These are phyloP conservation scores for Bjerkandera adusta DNA, from an alignment of 1,284 basidiomycete species.

Conservation along the genomic window DNA sequence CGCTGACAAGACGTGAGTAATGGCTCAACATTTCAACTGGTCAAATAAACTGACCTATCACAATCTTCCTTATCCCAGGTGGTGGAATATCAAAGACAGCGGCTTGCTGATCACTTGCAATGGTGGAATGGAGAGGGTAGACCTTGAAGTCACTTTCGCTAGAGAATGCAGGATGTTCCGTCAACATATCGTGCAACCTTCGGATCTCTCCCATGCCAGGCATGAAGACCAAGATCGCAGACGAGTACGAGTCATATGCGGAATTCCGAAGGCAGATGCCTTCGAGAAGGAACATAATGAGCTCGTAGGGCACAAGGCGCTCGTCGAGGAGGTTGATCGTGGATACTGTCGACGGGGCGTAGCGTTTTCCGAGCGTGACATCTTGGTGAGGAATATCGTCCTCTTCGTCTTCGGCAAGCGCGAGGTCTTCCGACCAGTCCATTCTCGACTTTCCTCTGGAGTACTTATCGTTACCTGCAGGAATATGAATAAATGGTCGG, in stretches of 20 bases:
- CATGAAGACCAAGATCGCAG: conserved; percentile 91
- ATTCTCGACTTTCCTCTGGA: conserved; percentile 57
- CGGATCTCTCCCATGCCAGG: conserved; percentile 94
- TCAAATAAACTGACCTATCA: conserved; percentile 76
- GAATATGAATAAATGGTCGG: conserved; percentile 7
- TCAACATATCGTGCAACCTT: conserved; percentile 80
- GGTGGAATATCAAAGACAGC: conserved; percentile 91
- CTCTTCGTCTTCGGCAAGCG: conserved; percentile 60
- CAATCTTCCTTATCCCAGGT: conserved; percentile 83
- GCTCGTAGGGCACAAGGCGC: conserved; percentile 85
- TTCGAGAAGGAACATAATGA: conserved; percentile 87
- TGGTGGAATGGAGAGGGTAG: conserved; percentile 91
- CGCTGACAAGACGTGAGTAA: conserved; percentile 38
- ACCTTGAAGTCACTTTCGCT: conserved; percentile 67
- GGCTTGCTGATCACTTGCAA: conserved; percentile 88
- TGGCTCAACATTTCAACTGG: conserved; percentile 14
- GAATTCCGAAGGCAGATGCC: conserved; percentile 77
- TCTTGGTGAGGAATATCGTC: conserved; percentile 55
- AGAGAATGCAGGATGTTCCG: conserved; percentile 77
- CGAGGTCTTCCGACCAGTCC: conserved; percentile 77
- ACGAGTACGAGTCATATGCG: conserved; percentile 60
- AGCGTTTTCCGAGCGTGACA: conserved; percentile 68
- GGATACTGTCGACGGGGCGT: conserved; percentile 69
- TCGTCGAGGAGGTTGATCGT: conserved; percentile 91
- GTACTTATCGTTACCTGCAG: conserved; percentile 60